Percentiles rank a stretch among this genome's conserved stretches.
These are phyloP conservation scores for Penicillium sp. DNA, from an alignment of 2,329 filamentous ascomycete species.

Conservation along the genomic window DNA sequence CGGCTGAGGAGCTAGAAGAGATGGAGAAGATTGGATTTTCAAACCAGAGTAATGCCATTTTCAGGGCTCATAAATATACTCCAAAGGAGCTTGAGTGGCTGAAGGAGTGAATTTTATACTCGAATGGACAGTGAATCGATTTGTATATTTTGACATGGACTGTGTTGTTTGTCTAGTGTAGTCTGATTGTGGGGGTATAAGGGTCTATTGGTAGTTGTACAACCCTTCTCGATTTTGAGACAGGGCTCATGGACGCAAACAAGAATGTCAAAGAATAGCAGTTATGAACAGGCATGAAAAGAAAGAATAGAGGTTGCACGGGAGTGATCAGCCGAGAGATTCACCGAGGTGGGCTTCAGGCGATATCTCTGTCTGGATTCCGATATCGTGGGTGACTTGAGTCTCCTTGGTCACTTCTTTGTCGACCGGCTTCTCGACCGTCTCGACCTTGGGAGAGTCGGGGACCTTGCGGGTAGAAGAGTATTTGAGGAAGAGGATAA, in stretches of 20 bases:
- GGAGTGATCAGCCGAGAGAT: slow-evolving; percentile 27
- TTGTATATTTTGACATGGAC: background rate
- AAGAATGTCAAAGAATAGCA: slow-evolving; percentile 1
- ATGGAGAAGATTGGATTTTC: slow-evolving; percentile 40
- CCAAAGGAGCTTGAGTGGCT: slow-evolving; percentile 44
- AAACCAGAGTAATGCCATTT: slow-evolving; percentile 45
- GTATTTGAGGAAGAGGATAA: slow-evolving; percentile 48
- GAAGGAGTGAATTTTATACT: slow-evolving; percentile 2
- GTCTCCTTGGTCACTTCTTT: slow-evolving; percentile 32
- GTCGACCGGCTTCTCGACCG: slow-evolving; percentile 26
- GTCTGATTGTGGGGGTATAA: slow-evolving; percentile 13
- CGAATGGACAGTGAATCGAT: background rate
- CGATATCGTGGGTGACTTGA: slow-evolving; percentile 17
- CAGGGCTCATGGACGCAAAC: slow-evolving; percentile 6
- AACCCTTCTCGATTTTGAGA: background rate
- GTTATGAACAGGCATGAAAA: background rate
- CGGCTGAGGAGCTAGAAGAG: slow-evolving; percentile 22
- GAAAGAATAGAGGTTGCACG: background rate
- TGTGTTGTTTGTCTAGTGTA: background rate
- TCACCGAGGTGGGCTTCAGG: slow-evolving; percentile 27
- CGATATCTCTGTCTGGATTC: slow-evolving; percentile 11
- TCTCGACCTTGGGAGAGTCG: slow-evolving; percentile 35
- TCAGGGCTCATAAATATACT: slow-evolving; percentile 46
- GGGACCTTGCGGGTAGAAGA: slow-evolving; percentile 41
- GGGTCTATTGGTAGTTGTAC: slow-evolving; percentile 16